These are phyloP conservation scores for Gloeopeniophorella convolvens DNA, from an alignment of 768 basidiomycete genomes.

Conservation along the genomic window DNA sequence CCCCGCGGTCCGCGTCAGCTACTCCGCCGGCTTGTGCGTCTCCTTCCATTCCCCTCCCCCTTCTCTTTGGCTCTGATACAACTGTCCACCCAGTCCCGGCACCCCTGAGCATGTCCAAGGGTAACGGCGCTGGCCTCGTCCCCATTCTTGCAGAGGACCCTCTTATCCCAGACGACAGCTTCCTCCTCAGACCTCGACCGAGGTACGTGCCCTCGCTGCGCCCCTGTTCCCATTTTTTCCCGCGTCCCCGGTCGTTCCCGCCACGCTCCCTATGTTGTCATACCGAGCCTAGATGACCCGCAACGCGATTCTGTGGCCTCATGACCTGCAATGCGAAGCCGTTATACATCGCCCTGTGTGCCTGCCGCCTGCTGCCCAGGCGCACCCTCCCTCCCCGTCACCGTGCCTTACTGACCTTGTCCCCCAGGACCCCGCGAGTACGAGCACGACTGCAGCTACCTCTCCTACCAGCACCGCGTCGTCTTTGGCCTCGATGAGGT, in stretches of 20 bases:
- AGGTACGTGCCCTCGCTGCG: neutral
- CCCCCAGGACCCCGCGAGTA: constrained; percentile 7
- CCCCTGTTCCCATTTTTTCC: neutral
- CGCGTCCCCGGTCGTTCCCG: neutral
- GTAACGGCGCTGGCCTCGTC: constrained; percentile 31
- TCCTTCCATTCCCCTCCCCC: no score
- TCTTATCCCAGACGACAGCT: constrained; percentile 29
- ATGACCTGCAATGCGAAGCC: neutral
- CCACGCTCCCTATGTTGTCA: no score
- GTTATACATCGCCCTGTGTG: neutral
- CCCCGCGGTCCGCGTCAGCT: no score
- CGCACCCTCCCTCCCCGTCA: neutral
- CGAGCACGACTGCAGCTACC: constrained; percentile 58
- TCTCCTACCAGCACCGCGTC: constrained; percentile 66
- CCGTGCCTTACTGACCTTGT: neutral
- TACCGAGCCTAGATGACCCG: no score
- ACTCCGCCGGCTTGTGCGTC: no score
- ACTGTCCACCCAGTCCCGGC: no score
- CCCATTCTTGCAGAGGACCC: constrained; percentile 28
- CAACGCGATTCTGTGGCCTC: constrained; percentile 10
- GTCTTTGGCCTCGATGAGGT: constrained; percentile 70
- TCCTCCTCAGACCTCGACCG: constrained; percentile 20
- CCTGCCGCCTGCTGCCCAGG: neutral
- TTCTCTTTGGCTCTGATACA: no score
- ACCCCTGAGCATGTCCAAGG: constrained; percentile 34